Evolutionary conservation across 495 filamentous ascomycete genomes (phyloP).

Genomic region (Staphylotrichum tortipilum): DNA sequence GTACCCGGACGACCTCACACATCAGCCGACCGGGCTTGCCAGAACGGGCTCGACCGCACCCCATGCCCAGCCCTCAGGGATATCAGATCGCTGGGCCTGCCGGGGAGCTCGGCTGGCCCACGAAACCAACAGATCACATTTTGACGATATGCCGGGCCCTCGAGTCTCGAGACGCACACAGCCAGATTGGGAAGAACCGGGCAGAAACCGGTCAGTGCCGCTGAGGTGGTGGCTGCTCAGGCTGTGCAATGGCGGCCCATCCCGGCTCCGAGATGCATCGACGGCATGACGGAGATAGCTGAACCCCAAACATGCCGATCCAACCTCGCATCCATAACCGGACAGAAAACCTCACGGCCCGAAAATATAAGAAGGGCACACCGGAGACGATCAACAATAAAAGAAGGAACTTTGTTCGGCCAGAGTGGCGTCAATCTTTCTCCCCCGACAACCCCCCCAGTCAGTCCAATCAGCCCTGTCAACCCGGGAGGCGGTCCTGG

Average conservation of each 20-base stretch:
- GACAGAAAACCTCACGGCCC: background rate
- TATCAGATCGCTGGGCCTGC: background rate
- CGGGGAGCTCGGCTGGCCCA: background rate
- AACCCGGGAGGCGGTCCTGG: no score
- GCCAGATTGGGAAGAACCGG: background rate
- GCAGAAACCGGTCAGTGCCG: background rate
- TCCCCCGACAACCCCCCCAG: background rate
- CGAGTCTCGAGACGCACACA: constrained; percentile 1
- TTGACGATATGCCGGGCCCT: background rate
- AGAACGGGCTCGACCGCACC: background rate
- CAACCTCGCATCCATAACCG: background rate
- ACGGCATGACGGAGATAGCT: background rate
- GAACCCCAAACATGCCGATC: background rate
- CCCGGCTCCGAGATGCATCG: background rate
- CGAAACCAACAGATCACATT: background rate
- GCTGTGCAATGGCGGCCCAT: constrained; percentile 3
- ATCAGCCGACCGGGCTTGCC: background rate
- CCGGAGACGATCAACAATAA: background rate
- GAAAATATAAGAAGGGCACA: background rate
- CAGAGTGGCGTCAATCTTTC: background rate
- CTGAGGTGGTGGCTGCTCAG: background rate
- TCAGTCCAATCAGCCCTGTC: constrained; percentile 4
- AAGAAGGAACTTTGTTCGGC: background rate
- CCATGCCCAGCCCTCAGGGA: background rate
- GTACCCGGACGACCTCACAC: background rate